phyloP scores from a whole-genome alignment of 2,329 filamentous ascomycete genomes.

The Fusarium subglutinans region DNA sequence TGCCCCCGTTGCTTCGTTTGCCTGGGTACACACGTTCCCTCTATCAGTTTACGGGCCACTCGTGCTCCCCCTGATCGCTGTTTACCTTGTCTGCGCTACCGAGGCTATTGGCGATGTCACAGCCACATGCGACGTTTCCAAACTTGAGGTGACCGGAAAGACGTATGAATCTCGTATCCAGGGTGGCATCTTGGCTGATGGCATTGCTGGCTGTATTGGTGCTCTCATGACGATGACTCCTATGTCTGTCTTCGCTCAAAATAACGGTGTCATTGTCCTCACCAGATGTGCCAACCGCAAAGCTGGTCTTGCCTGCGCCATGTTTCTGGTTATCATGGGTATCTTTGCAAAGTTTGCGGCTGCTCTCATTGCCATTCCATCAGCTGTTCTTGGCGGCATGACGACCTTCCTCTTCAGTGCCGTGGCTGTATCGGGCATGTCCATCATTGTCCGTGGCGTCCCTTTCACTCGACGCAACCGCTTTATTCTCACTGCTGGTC shows the following conservation, averaged over 20 bases:
- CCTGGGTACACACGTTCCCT: conserved; percentile 83
- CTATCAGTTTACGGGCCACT: conserved; percentile 77
- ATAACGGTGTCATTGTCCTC: conserved; percentile 85
- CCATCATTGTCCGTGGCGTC: conserved; percentile 75
- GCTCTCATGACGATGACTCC: conserved; percentile 82
- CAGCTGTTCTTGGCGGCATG: conserved; percentile 73
- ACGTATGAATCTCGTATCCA: conserved; percentile 81
- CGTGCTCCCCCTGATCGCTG: conserved; percentile 74
- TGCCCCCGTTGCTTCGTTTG: conserved; percentile 77
- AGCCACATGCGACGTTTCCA: conserved; percentile 82
- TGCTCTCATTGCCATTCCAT: conserved; percentile 78
- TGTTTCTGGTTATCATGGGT: conserved; percentile 83
- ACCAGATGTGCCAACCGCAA: conserved; percentile 84
- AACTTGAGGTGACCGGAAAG: conserved; percentile 76
- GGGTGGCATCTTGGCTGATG: conserved; percentile 81
- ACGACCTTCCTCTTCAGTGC: conserved; percentile 83
- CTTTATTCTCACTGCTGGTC: conserved; percentile 80
- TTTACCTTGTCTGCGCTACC: conserved; percentile 78
- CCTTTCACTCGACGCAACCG: conserved; percentile 82
- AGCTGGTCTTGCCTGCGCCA: conserved; percentile 80
- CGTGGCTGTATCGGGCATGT: conserved; percentile 80
- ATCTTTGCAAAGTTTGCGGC: conserved; percentile 86
- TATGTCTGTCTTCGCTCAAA: conserved; percentile 83
- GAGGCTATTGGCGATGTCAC: conserved; percentile 85
- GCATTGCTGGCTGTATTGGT: conserved; percentile 77